Evolutionary conservation across 1,284 basidiomycete genomes (phyloP).

Genomic region (Vanrija sp.): DNA sequence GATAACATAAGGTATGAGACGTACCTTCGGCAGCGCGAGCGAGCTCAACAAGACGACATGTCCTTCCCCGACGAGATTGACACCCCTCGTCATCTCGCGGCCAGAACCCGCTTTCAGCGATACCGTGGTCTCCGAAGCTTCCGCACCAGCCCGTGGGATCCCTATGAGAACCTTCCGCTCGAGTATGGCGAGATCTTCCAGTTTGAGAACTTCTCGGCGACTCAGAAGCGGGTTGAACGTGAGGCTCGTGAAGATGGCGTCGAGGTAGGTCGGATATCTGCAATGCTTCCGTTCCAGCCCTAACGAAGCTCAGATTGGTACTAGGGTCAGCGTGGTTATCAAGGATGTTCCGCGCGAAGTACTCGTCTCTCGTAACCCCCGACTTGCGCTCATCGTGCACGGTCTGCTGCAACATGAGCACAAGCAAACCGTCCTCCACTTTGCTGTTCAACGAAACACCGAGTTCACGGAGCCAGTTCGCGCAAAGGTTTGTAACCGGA

Average conservation of each 20-base stretch:
- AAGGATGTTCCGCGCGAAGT: slow-evolving; percentile 61
- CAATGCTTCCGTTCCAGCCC: not conserved
- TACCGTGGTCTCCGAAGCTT: slow-evolving; percentile 89
- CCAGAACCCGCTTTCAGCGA: slow-evolving; percentile 81
- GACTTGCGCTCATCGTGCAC: slow-evolving; percentile 67
- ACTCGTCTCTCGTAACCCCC: slow-evolving; percentile 47
- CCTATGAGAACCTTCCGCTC: slow-evolving; percentile 89
- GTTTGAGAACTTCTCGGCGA: slow-evolving; percentile 90
- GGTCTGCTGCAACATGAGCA: slow-evolving; percentile 91
- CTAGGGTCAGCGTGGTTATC: slow-evolving; percentile 68
- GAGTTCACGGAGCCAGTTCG: slow-evolving; percentile 84
- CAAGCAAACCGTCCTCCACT: slow-evolving; percentile 90
- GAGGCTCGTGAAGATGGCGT: slow-evolving; percentile 64
- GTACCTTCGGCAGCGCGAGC: slow-evolving; percentile 59
- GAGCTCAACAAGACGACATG: slow-evolving; percentile 68
- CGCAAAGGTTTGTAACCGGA: slow-evolving; percentile 65
- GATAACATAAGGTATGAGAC: slow-evolving; percentile 56
- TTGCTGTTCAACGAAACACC: slow-evolving; percentile 90
- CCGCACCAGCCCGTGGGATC: slow-evolving; percentile 94
- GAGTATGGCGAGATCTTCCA: slow-evolving; percentile 96
- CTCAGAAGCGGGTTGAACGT: slow-evolving; percentile 68
- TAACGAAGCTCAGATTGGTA: slow-evolving; percentile 60
- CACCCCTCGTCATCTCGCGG: slow-evolving; percentile 83
- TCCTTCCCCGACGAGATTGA: slow-evolving; percentile 97
- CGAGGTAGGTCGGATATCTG: slow-evolving; percentile 55